Base-by-base conservation (phyloP, 208 protist species). In the Crithidia sp. region DNA sequence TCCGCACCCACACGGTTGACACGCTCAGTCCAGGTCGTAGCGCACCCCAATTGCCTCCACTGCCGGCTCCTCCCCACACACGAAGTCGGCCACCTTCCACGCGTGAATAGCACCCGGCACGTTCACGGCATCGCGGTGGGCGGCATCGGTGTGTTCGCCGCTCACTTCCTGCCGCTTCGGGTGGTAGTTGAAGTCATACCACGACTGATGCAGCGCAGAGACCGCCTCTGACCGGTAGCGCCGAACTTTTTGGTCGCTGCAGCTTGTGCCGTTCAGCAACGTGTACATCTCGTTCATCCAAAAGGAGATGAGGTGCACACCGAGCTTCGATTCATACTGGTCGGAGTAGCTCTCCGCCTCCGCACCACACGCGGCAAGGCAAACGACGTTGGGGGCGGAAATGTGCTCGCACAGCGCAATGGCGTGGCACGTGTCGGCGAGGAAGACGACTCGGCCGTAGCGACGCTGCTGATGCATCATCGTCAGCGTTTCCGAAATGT, bases 361-460 rank as follows among this genome's bases (percentile, higher is more conserved):
- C 12, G 78, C 87, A 50, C 77, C 71, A 0, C 83, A 92, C 4
- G 90, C 90, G 12, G 87, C 84, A 14, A 95, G 74, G 66, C 91
- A 95, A 4, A 90, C 65, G 8, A 97, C 87, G 67, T 94, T 92
- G 3, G 92, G 89, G 0, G 91, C 94, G 54, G 83, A 85, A 53
- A 98, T 91, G 59, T 79, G 54, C 65, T 92, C 85, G 75, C 91
- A 96, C 54, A 99, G 77, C 1, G 97, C 91, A 28, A 90, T 79
- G 4, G 97, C 98, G 71, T 99, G 97, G 79, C 98, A 99, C 5
- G 98, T 99, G 81, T 99, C 98, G 2, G 96, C 85, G 14, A 99
- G 80, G 59, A 99, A 94, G 14, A 99, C 74, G 4, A 99, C 78
- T 39, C 96, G 91, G 41, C 86, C 83, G 84, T 98, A 99, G 65